phyloP scores from a whole-genome alignment of 345 rosid genomes.

The Salix suchowensis region DNA sequence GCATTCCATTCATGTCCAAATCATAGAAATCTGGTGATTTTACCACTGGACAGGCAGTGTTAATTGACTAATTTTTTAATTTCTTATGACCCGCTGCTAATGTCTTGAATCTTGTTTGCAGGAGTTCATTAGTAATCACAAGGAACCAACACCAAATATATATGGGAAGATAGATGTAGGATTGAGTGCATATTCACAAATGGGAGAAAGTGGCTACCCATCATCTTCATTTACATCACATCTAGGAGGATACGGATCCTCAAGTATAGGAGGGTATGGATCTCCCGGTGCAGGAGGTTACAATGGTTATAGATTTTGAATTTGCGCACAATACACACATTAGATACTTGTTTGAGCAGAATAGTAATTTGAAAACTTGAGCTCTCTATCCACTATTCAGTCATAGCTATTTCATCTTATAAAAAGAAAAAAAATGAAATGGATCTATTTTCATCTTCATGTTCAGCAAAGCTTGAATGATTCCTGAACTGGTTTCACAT shows the following conservation, averaged over 20 bases:
- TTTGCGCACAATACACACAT: background rate
- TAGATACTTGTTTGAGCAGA: background rate
- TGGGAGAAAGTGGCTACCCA: constrained; percentile 20
- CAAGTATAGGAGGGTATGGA: constrained; percentile 20
- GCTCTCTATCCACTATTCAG: background rate
- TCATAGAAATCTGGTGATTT: background rate
- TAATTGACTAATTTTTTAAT: background rate
- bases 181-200: constrained; percentile 21
- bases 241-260: constrained; percentile 17
- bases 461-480: too few relatives aligned
- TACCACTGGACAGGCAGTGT: background rate
- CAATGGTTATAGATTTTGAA: constrained; percentile 22
- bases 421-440: background rate
- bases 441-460: background rate
- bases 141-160: constrained; percentile 23
- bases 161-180: constrained; percentile 27
- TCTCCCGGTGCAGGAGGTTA: constrained; percentile 26
- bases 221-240: constrained; percentile 15
- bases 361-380: background rate
- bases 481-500: too few relatives aligned
- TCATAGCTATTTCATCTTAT: background rate
- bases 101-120: background rate
- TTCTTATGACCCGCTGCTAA: background rate
- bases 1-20: background rate
- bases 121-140: constrained; percentile 6